Evolutionary conservation across 495 filamentous ascomycete species (phyloP), one percentile per base, ranked within the genome.

Genomic region (Opeltia flavorubescens): DNA sequence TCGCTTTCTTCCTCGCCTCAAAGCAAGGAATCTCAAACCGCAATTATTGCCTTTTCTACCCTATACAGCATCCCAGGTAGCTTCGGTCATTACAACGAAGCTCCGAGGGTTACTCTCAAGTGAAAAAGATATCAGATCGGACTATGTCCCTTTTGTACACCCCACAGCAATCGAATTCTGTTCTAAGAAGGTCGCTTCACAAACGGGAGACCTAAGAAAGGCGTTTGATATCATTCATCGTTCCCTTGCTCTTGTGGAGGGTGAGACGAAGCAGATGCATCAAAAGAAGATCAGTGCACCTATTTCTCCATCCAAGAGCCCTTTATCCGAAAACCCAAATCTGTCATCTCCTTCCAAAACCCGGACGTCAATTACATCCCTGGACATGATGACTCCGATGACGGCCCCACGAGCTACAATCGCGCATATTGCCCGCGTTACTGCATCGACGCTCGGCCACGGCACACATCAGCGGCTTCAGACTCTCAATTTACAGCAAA

Each of bases 191-290:
- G 86, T 96, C 11, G 82, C 89, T 0, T 83, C 81, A 11, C 88
- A 95, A 59, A 93, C 85, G 0, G 91, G 93, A 15, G 91, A 99
- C 64, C 67, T 99, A 30, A 84, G 91, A 20, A 89, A 94, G 59
- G 93, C 88, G 0, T 96, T 95, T 54, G 89, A 96, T 57, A 81
- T 99, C 41, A 84, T 86, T 59, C 85, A 86, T 18, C 78, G 86
- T 13, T 84, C 88, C 1, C 79, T 99, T 50, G 89, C 96, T 59
- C 67, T 89, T 1, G 79, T 95, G 44, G 91, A 96, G 61, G 68
- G 71, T 29, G 91, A 99, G 62, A 89, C 79, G 2, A 59, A 65
- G 53, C 68, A 53, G 39, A 71, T 66, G 29, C 52, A 66, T 3
- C 64, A 69, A 21, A 63, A 63, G 36, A 56, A 66, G 49, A 53